Conservation (phyloP, 805 yeast genomes). For the Candida saitoana region DNA sequence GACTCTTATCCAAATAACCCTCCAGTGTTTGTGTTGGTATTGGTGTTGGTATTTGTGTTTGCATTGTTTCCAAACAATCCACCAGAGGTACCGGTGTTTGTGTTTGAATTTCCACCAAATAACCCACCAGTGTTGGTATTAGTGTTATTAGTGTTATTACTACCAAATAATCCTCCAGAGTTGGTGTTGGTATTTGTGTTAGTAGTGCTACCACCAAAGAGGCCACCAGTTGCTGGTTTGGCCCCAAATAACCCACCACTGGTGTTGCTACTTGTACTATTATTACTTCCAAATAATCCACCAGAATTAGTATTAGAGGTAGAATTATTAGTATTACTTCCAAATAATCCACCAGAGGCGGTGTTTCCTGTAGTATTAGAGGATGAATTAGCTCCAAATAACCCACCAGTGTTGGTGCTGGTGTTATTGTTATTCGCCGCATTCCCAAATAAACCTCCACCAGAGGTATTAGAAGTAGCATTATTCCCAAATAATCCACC, state of each 20-base stretch:
- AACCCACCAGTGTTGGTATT: constrained; percentile 18
- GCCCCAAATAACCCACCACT: constrained; percentile 17
- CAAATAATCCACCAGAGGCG: constrained; percentile 11
- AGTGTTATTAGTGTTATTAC: too few relatives aligned
- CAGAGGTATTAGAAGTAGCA: constrained; percentile 7
- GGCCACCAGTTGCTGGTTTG: constrained; percentile 17
- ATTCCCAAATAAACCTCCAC: constrained; percentile 23
- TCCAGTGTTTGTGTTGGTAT: constrained; percentile 13
- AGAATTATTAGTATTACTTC: constrained; percentile 10
- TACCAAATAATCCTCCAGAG: constrained; percentile 28
- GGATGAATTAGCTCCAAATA: constrained; percentile 12
- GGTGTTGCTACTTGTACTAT: constrained; percentile 13
- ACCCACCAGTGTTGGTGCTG: constrained; percentile 15
- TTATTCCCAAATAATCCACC: constrained; percentile 18
- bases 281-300: constrained; percentile 21
- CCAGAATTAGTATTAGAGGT: constrained; percentile 9
- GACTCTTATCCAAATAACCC: constrained; percentile 31
- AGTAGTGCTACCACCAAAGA: constrained; percentile 15
- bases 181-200: constrained; percentile 15
- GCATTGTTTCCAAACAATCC: constrained; percentile 12
- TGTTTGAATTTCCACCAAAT: constrained; percentile 18
- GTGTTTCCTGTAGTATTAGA: background rate
- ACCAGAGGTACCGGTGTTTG: constrained; percentile 10
- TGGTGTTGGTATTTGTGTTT: constrained; percentile 9
- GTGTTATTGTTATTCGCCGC: constrained; percentile 8